Evolutionary conservation across 257 asterid species (phyloP), one percentile per base, ranked within the genome.

Genomic region (Leonotis leonurus): DNA sequence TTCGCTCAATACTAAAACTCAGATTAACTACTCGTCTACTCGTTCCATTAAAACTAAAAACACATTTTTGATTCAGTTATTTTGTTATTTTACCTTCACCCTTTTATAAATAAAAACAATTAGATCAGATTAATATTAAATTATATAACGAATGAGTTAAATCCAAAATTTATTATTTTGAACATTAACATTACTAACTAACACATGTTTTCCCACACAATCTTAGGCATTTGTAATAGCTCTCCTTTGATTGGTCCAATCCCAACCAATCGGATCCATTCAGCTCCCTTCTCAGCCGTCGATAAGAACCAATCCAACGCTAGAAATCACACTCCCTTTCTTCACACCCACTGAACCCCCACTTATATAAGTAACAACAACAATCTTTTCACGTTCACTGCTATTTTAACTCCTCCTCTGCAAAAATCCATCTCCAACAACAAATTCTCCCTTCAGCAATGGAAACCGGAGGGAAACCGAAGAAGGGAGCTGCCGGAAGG

Each of bases 401-500:
- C 53, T 22, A 29, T 67, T 22, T 50, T 43, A 12, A 11, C 61
- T 29, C 17, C 39, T 13, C 14, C 21, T n/a, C n/a, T 12, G 45
- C 20, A 3, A 3, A 1, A 32, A n/a, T 48, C 37, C 35, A 45
- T 62, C 51, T 48, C 45, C 39, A 10, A 45, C 17, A 13, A 12
- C 4, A 10, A 32, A 13, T 21, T 20, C 17, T 14, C 25, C 2
- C 27, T 40, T 9, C 5, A 22, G 53, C 29, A 27, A 77, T 77
- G 76, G 80, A 70, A 12, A 16, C 72, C 0, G 67, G 29, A 9
- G 61, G 69, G 8, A 77, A 77, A 57, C 18, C 62, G 69, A 80
- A 80, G 77, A 79, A 79, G 72, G 86, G 86, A 29, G 83, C 83
- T 17, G 86, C 46, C 0, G 86, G 86, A 29, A 71, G 86, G 69